Evolutionary conservation across 2,329 filamentous ascomycete species (phyloP).

Genomic region (Coleophoma crateriformis): DNA sequence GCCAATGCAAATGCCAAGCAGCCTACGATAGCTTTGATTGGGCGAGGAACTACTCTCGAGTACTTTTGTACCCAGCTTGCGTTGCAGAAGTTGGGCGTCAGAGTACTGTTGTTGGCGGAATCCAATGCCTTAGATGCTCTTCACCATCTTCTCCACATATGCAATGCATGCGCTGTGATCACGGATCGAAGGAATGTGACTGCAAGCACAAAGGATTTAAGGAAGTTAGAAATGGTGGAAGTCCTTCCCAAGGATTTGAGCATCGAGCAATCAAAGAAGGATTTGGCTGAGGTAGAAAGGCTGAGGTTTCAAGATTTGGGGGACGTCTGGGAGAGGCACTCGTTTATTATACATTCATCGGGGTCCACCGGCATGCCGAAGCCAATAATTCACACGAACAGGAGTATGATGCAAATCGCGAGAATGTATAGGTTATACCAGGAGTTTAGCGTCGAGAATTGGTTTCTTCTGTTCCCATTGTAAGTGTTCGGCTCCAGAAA

Average conservation of each 20-base stretch:
- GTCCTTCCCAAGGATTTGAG: slow-evolving; percentile 6
- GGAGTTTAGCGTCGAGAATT: slow-evolving; percentile 25
- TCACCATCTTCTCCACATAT: slow-evolving; percentile 20
- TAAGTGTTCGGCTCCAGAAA: slow-evolving; percentile 4
- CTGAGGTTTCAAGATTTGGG: slow-evolving; percentile 21
- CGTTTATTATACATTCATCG: slow-evolving; percentile 25
- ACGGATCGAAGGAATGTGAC: slow-evolving; percentile 17
- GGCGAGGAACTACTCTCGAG: slow-evolving; percentile 20
- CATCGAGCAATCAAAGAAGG: background rate
- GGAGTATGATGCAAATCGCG: slow-evolving; percentile 28
- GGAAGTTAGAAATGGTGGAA: slow-evolving; percentile 19
- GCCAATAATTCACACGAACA: slow-evolving; percentile 24
- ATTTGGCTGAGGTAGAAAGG: slow-evolving; percentile 11
- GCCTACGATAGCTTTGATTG: slow-evolving; percentile 25
- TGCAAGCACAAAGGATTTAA: slow-evolving; percentile 12
- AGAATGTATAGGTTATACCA: slow-evolving; percentile 27
- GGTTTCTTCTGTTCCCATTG: slow-evolving; percentile 28
- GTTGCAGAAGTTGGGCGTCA: slow-evolving; percentile 24
- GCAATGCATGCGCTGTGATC: slow-evolving; percentile 22
- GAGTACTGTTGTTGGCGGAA: slow-evolving; percentile 23
- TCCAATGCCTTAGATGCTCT: slow-evolving; percentile 21
- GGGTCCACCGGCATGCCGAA: slow-evolving; percentile 26
- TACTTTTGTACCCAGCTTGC: slow-evolving; percentile 26
- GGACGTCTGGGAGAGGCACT: slow-evolving; percentile 26
- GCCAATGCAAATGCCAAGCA: slow-evolving; percentile 19